Evolutionary conservation across 768 basidiomycete genomes (phyloP).

Genomic region (Collybia nuda): DNA sequence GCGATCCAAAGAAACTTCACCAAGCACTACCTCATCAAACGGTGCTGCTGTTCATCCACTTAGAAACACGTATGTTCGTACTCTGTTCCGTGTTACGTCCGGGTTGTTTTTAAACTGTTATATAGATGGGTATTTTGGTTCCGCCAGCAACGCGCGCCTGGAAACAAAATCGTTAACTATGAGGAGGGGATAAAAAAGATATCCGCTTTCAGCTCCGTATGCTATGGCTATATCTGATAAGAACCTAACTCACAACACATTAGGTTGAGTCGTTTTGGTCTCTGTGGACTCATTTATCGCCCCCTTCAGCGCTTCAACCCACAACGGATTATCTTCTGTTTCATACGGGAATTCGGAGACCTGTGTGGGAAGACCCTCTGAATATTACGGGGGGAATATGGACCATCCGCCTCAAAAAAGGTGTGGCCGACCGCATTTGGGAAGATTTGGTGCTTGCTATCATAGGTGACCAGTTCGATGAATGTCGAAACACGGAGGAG

Average conservation of each 20-base stretch:
- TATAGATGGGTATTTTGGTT: slow-evolving; percentile 90
- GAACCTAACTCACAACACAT: slow-evolving; percentile 5
- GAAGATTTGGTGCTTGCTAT: slow-evolving; percentile 86
- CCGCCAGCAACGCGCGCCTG: slow-evolving; percentile 85
- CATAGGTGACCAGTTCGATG: slow-evolving; percentile 88
- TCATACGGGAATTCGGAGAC: slow-evolving; percentile 79
- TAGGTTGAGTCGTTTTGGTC: slow-evolving; percentile 97
- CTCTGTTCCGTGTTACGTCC: slow-evolving; percentile 22
- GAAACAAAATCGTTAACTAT: slow-evolving; percentile 87
- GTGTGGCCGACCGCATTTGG: slow-evolving; percentile 88
- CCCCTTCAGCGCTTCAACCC: slow-evolving; percentile 80
- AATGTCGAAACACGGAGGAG: slow-evolving; percentile 42
- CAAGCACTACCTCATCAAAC: slow-evolving; percentile 32
- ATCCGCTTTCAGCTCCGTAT: slow-evolving; percentile 82
- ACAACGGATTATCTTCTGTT: slow-evolving; percentile 96
- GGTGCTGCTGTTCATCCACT: slow-evolving; percentile 64
- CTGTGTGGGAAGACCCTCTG: slow-evolving; percentile 95
- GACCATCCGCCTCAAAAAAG: slow-evolving; percentile 92
- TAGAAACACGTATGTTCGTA: slow-evolving; percentile 87
- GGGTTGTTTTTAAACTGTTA: slow-evolving; percentile 17
- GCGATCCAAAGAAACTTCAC: slow-evolving; percentile 42
- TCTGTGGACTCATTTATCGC: slow-evolving; percentile 86
- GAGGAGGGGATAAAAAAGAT: slow-evolving; percentile 96
- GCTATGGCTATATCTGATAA: slow-evolving; percentile 21
- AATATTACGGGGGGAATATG: slow-evolving; percentile 91